These are phyloP conservation scores for Hordeum marinum DNA, from an alignment of 176 grass and related monocot genomes.

Conservation along the genomic window DNA sequence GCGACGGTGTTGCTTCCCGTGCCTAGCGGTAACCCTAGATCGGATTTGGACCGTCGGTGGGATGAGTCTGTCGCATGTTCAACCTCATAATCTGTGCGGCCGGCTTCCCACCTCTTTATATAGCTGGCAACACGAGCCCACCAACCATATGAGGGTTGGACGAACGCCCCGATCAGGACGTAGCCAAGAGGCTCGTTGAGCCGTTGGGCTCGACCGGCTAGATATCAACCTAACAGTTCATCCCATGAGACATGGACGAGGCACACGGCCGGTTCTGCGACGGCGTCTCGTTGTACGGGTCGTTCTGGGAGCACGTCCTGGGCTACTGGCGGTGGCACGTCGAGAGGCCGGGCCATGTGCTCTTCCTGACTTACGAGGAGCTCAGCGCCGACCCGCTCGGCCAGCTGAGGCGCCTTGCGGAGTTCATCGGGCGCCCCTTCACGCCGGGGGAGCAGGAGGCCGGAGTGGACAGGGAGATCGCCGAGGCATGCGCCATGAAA, in stretches of 20 bases:
- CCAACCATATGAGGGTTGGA: too few relatives aligned
- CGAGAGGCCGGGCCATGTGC: neutral
- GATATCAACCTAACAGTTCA: too few relatives aligned
- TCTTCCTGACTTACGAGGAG: slow-evolving; percentile 37
- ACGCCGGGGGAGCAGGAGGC: neutral
- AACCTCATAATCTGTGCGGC: too few relatives aligned
- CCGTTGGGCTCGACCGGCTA: too few relatives aligned
- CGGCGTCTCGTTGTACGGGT: neutral
- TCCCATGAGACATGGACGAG: neutral
- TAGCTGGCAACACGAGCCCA: too few relatives aligned
- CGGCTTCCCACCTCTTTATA: too few relatives aligned
- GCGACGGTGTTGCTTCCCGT: too few relatives aligned
- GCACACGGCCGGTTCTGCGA: neutral
- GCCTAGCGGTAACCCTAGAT: too few relatives aligned
- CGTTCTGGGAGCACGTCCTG: slow-evolving; percentile 10
- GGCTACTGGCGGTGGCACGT: slow-evolving; percentile 18
- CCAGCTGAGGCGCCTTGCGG: neutral
- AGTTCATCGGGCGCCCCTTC: neutral
- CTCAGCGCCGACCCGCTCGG: neutral
- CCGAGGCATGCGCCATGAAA: neutral
- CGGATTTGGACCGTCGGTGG: too few relatives aligned
- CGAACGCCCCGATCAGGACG: too few relatives aligned
- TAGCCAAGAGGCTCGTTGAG: too few relatives aligned
- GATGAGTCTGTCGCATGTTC: too few relatives aligned
- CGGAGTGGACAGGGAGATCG: neutral